A percentile compares a stretch with the other conserved stretches of the same genome.
Conservation (phyloP, 768 basidiomycete species). For the Collybia sordida region DNA sequence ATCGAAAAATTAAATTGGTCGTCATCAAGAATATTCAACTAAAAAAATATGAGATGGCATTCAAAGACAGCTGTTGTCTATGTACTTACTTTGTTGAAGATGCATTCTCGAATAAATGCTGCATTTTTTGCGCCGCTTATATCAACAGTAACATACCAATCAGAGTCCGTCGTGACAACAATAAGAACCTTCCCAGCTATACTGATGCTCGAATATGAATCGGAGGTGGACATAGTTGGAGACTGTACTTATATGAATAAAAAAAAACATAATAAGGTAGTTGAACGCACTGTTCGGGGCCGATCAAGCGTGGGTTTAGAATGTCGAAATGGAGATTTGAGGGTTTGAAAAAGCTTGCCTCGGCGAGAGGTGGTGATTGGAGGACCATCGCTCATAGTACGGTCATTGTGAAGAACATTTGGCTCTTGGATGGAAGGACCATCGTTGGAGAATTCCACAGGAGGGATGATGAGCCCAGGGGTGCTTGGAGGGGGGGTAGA, state of each 20-base stretch:
- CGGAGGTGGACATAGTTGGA: conserved; percentile 37
- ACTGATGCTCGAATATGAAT: conserved; percentile 31
- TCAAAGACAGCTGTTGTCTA: conserved; percentile 4
- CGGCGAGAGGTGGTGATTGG: conserved; percentile 24
- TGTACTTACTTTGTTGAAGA: conserved; percentile 69
- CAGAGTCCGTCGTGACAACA: conserved; percentile 77
- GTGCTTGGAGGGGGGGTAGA: conserved; percentile 74
- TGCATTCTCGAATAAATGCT: conserved; percentile 74
- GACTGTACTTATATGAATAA: conserved; percentile 27
- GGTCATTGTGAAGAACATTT: conserved; percentile 12
- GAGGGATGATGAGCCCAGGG: conserved; percentile 49
- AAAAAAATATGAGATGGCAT: conserved; percentile 7
- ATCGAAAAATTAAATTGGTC: conserved; percentile 70
- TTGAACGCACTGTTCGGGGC: conserved; percentile 33
- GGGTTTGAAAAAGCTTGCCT: conserved; percentile 31
- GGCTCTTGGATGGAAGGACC: conserved; percentile 33
- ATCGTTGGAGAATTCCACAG: conserved; percentile 38
- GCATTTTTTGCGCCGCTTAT: conserved; percentile 65
- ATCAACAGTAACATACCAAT: conserved; percentile 70
- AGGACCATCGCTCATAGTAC: conserved; percentile 13
- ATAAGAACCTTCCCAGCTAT: conserved; percentile 46
- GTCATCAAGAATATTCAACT: conserved; percentile 84
- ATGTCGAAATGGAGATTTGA: conserved; percentile 32
- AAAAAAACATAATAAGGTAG: conserved; percentile 18
- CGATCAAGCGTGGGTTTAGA: conserved; percentile 19